Conservation (phyloP, 176 grass and related monocot species). For the Zoysia japonica region DNA sequence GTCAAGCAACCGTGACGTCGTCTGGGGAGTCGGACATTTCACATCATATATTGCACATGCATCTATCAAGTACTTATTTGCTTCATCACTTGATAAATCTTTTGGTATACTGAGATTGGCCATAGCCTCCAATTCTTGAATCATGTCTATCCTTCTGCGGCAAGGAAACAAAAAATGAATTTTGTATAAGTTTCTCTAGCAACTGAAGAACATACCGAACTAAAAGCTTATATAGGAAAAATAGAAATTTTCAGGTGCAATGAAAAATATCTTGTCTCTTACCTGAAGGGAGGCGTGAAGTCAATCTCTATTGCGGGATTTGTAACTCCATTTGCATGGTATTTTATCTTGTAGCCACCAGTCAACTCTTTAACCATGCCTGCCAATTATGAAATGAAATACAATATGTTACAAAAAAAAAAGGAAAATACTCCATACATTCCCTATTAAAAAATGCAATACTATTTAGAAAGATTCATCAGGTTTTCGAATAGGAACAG, state of each 20-base stretch:
- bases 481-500: neutral
- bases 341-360: conserved; percentile 89
- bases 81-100: conserved; percentile 79
- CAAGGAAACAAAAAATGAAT: conserved; percentile 16
- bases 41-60: conserved; percentile 84
- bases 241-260: conserved; percentile 3
- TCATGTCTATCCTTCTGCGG: conserved; percentile 91
- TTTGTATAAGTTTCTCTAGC: conserved; percentile 3
- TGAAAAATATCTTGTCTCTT: neutral
- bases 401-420: neutral
- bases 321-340: conserved; percentile 80
- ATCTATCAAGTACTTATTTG: conserved; percentile 73
- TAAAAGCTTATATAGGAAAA: conserved; percentile 9
- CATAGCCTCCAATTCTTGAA: conserved; percentile 70
- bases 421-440: neutral
- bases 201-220: conserved; percentile 6
- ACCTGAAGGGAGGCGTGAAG: conserved; percentile 95
- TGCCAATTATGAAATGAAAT: conserved; percentile 38
- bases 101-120: conserved; percentile 77
- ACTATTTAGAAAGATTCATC: neutral
- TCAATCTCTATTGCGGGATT: conserved; percentile 92
- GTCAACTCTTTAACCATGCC: conserved; percentile 89
- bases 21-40: conserved; percentile 92
- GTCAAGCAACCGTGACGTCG: conserved; percentile 87
- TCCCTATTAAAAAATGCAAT: neutral